Conservation (phyloP, 768 basidiomycete genomes). For the Psilocybe sp. region DNA sequence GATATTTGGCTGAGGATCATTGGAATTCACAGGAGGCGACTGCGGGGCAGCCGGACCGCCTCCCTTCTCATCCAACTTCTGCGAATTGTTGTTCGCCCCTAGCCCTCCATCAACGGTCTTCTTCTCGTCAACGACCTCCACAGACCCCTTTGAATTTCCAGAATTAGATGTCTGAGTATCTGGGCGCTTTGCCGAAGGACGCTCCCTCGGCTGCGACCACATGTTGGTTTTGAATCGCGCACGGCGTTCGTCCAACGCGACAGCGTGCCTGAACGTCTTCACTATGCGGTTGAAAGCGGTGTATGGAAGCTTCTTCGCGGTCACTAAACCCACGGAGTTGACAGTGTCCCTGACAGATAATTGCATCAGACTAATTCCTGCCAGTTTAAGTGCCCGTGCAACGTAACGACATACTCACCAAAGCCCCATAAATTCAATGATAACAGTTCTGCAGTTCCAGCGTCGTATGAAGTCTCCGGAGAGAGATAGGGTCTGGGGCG, state of each 20-base stretch:
- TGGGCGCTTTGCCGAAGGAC: background rate
- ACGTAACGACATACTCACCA: constrained; percentile 30
- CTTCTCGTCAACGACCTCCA: no score
- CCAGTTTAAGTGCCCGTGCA: no score
- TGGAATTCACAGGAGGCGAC: no score
- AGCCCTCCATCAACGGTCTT: no score
- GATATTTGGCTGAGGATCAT: no score
- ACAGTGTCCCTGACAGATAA: constrained; percentile 47
- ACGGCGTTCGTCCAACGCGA: constrained; percentile 53
- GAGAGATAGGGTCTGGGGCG: constrained; percentile 17
- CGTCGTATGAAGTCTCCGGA: constrained; percentile 36
- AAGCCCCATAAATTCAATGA: constrained; percentile 50
- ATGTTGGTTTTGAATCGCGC: constrained; percentile 48
- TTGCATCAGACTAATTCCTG: background rate
- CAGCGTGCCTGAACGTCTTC: constrained; percentile 49
- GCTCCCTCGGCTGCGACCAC: constrained; percentile 28
- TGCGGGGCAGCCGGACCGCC: no score
- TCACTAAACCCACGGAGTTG: constrained; percentile 45
- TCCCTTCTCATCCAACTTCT: no score
- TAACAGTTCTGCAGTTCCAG: constrained; percentile 38
- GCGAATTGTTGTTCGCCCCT: no score
- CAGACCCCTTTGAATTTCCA: no score
- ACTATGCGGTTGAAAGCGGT: constrained; percentile 43
- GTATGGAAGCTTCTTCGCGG: constrained; percentile 41
- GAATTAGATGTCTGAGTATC: no score